phyloP scores from a whole-genome alignment of 2,329 filamentous ascomycete genomes.

The Aureobasidium vineae region DNA sequence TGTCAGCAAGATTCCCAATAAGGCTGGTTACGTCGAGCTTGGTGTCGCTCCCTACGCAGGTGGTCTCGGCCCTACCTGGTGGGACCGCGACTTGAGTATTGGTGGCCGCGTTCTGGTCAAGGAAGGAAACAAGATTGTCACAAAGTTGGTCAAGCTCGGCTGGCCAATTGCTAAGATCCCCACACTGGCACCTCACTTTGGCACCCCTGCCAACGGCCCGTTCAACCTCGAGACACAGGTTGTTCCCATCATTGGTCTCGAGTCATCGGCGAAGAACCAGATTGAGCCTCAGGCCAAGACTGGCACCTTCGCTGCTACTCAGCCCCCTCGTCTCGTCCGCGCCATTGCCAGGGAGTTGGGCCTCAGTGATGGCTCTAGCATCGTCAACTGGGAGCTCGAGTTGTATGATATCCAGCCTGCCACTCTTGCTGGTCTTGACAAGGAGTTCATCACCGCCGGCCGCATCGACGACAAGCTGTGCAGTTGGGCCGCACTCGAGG shows the following conservation, averaged over 20 bases:
- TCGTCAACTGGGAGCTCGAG: constrained; percentile 96
- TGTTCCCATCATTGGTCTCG: constrained; percentile 88
- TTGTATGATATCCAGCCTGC: constrained; percentile 89
- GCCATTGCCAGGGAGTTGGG: constrained; percentile 77
- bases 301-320: constrained; percentile 74
- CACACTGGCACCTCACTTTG: constrained; percentile 91
- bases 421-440: constrained; percentile 77
- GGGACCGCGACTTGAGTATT: constrained; percentile 90
- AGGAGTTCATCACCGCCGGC: constrained; percentile 91
- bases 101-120: constrained; percentile 85
- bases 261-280: constrained; percentile 58
- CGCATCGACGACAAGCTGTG: constrained; percentile 98
- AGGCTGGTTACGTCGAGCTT: constrained; percentile 82
- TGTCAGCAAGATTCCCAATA: constrained; percentile 77
- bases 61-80: constrained; percentile 85
- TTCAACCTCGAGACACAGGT: constrained; percentile 91
- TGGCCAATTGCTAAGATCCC: constrained; percentile 94
- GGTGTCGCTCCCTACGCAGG: constrained; percentile 93
- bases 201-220: constrained; percentile 62
- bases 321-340: constrained; percentile 80
- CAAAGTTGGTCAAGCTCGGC: constrained; percentile 82
- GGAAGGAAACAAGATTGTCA: constrained; percentile 73
- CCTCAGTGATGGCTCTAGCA: constrained; percentile 63
- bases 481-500: constrained; percentile 86
- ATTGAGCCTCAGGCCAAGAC: constrained; percentile 39